These are phyloP conservation scores for Boletus reticuloceps DNA, from an alignment of 768 basidiomycete genomes.

Conservation along the genomic window DNA sequence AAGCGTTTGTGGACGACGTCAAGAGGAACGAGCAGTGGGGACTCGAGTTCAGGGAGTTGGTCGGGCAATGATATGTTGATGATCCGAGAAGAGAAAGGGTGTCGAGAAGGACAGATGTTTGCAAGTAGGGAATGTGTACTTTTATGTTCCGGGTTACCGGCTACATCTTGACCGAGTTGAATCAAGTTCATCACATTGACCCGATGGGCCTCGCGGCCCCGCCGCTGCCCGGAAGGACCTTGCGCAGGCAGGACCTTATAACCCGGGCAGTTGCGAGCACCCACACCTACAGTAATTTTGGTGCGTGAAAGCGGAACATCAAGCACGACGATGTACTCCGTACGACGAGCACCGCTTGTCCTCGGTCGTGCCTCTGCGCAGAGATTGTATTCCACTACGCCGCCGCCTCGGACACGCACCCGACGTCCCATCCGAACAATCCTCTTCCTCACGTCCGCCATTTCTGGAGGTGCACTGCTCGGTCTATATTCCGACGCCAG, in stretches of 20 bases:
- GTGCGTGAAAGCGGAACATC: background rate
- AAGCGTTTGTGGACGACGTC: conserved; percentile 72
- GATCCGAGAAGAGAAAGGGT: background rate
- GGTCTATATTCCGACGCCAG: conserved; percentile 25
- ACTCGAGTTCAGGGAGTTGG: conserved; percentile 48
- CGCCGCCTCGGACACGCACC: background rate
- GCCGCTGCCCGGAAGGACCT: conserved; percentile 14
- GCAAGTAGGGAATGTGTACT: background rate
- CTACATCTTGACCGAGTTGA: background rate
- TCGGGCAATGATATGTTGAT: conserved; percentile 26
- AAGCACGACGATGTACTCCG: conserved; percentile 5
- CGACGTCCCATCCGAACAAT: conserved; percentile 8
- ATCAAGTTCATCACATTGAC: background rate
- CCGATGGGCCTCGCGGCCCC: background rate
- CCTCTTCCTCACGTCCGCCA: conserved; percentile 14
- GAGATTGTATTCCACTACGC: conserved; percentile 8
- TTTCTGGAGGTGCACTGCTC: conserved; percentile 19
- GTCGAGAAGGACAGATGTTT: background rate
- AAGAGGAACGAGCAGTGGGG: conserved; percentile 68
- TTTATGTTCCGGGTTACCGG: background rate
- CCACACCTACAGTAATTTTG: too few species aligned
- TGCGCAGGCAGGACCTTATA: background rate
- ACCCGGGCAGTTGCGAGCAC: background rate
- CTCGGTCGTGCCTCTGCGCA: background rate
- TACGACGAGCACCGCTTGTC: conserved; percentile 8